A percentile compares a stretch with the other conserved stretches of the same genome.
Evolutionary conservation across 2,329 filamentous ascomycete species (phyloP).

Genomic region (Reticulascus tulasneorum): DNA sequence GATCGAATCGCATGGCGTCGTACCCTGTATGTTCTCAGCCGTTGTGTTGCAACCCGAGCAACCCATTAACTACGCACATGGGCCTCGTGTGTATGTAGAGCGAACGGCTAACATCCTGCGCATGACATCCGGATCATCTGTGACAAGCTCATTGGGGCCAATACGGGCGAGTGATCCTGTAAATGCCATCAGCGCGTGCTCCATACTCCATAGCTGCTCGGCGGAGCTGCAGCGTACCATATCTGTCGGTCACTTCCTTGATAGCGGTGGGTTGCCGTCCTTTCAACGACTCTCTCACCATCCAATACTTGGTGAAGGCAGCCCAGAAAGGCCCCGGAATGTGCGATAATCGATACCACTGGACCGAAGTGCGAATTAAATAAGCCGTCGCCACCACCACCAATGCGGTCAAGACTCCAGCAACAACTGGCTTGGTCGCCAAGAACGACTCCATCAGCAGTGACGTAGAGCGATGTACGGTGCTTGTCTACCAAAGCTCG

Average conservation of each 20-base stretch:
- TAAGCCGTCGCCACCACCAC: no score
- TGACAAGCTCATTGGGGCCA: conserved; percentile 15
- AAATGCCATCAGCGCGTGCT: conserved; percentile 18
- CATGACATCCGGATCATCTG: conserved; percentile 12
- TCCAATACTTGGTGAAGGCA: conserved; percentile 25
- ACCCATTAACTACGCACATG: no score
- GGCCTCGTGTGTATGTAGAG: conserved; percentile 12
- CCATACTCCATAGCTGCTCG: no score
- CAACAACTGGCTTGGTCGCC: no score
- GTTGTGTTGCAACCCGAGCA: no score
- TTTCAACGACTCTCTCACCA: conserved; percentile 14
- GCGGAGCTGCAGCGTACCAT: no score
- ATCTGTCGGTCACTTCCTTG: conserved; percentile 10
- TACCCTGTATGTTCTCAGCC: conserved; percentile 21
- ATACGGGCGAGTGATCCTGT: conserved; percentile 16
- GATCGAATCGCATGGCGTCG: conserved; percentile 23
- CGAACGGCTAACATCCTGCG: conserved; percentile 9
- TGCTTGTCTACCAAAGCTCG: no score
- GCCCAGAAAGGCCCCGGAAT: conserved; percentile 28
- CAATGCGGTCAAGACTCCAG: no score
- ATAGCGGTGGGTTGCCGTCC: conserved; percentile 3
- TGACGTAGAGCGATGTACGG: no score
- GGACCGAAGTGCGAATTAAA: no score
- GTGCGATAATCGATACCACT: conserved; percentile 27
- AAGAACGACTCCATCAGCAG: no score